Base-by-base conservation (phyloP, 352 stramenopile species). In the Phytophthora colocasiae region DNA sequence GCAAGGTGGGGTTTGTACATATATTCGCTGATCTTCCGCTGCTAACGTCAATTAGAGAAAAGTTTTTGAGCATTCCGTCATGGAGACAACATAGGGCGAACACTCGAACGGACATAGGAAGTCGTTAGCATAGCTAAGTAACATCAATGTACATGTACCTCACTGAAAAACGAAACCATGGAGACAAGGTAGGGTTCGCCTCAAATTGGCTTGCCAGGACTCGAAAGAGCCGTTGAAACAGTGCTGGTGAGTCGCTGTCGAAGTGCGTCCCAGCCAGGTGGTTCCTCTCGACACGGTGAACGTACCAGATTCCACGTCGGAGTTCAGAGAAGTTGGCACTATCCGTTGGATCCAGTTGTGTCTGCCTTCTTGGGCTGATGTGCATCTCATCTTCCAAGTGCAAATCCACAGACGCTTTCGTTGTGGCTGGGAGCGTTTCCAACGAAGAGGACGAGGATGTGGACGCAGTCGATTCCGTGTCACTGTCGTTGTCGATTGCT, bases 221-320 rank as follows among this genome's bases (percentile, higher is more conserved):
- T n/a, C 32, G 68, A 60, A 94, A 89, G 36, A 94, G 80, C 31
- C 73, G 81, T 43, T 78, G 22, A 92, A 77, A n/a, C 75, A 77
- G 36, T 90, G 19, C 19, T 19, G 19, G 57, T 24, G 86, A 75
- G 36, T 90, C 75, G 24, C 61, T 66, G 48, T 94, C 81, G 44
- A 83, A 90, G 53, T 78, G 71, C 4, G 83, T 92, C 2, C 82
- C 83, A 43, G 78, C 74, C 59, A 94, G 67, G 70, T 94, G 86
- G 54, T 92, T 92, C 49, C 73, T 84, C 24, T 81, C 49, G 19
- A 19, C 19, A 19, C 19, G 19, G 19, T 19, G 87, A 27, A 90
- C 77, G 59, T 92, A 87, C 83, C 85, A 92, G 29, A 31, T 52
- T 29, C 67, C 71, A 1, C 67, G 62, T 45, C 17, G 44, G 24